Evolutionary conservation across 192 early-diverging fungal genomes (phyloP), one percentile per base, ranked within the genome.

Genomic region (Backusella westeae): DNA sequence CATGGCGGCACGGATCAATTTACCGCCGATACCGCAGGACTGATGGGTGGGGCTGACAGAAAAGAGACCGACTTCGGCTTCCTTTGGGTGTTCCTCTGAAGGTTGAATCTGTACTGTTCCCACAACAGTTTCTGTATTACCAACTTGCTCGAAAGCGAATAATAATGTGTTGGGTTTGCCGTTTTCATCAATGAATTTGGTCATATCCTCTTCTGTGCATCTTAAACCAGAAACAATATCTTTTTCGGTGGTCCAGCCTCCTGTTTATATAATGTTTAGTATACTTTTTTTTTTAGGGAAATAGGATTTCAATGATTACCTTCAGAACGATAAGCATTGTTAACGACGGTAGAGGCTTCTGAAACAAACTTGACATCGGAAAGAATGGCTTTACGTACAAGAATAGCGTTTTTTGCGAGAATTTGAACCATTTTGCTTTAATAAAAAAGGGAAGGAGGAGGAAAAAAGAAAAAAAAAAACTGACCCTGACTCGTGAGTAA

Each of bases 221-320:
- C 87, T 77, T 53, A 83, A 77, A 6, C 85, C 87, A 6, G n/a
- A 71, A 21, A 88, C 85, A 17, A 88, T 56, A 32, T 84, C 75
- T 1, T 80, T 76, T 67, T 88, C 87, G 14, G 83, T 84, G 21
- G 87, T 88, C 87, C 87, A 88, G 19, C 84, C 84, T 12, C 82
- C 86, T 73, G 14, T 32, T 34, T 5, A 71, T 10, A 71, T 19
- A 42, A 4, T 34, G 42, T 15, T 74, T 8, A 42, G 32, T 39
- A 56, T 59, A 4, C 2, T 32, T 70, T 78, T 56, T 23, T 42
- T 52, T 46, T n/a, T 34, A 67, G 17, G 0, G 29, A 4, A 23
- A 42, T 29, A n/a, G n/a, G 42, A 63, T 34, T 35, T 32, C 32
- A 32, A 32, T 3, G 32, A 32, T 32, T 71, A 81, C 86, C 86